Base-by-base conservation (phyloP, 768 basidiomycete genomes). In the Myochromella boudieri region DNA sequence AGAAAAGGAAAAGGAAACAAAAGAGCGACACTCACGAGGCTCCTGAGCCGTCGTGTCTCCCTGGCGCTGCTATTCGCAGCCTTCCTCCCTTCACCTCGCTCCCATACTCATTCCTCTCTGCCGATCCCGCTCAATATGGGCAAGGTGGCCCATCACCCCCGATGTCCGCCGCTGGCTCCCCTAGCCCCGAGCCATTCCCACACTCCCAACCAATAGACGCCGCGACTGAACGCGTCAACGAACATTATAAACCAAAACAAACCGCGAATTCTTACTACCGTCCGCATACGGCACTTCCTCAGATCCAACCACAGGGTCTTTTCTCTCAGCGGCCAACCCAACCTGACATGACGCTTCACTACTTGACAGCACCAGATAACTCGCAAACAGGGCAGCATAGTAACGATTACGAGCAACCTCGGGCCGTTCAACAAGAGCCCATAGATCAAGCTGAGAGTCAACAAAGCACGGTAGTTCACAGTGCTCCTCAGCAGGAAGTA, bases 121-220 rank as follows among this genome's bases (percentile, higher is more conserved):
- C 42, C 52, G 61, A 49, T 25, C 51, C 68, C 33, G n/a, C 62
- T 38, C 57, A 44, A 3, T 70, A 70, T 46, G 68, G 68, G 22
- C 53, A 68, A n/a, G 60, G 54, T 9, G 76, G 75, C 0, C 76
- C 79, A n/a, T 75, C 78, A 0, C 79, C 81, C 2, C 78, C 79
- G 0, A 47, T 78, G 26, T 81, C 81, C 0, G 71, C 72, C 12
- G 75, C 76, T 4, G 63, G 74, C 6, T 78, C 81, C 1, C 78
- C 79, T 10, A 57, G 49, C 8, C 63, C 64, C 1, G 53, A 60
- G n/a, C 55, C 58, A 15, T 40, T 48, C 36, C 46, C 44, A 12
- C 24, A 25, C 3, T 29, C 44, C 29, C 46, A 41, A 15, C 43
- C 26, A 29, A 36, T 37, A 21, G 15, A 22, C 25, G 29, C 46